Evolutionary conservation across 306 rosid species (phyloP), one percentile per base, ranked within the genome.

Genomic region (Fagus crenata): DNA sequence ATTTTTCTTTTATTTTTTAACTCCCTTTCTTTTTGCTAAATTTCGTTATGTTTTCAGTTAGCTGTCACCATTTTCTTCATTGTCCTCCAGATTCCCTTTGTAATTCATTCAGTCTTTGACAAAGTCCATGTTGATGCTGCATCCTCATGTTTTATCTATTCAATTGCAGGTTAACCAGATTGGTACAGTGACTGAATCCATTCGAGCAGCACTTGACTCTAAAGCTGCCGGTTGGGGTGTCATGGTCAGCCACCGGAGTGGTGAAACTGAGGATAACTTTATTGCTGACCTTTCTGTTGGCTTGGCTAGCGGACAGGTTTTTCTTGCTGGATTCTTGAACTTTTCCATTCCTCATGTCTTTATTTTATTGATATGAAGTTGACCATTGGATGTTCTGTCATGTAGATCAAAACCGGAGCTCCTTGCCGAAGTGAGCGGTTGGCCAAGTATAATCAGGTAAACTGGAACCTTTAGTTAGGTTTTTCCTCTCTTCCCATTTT

Each of bases 221-320:
- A 96, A 96, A 82, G 97, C 98, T 33, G 98, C 99, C 5, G 97
- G 99, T 76, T 96, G 98, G 99, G 98, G 99, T 68, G 98, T 96
- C 81, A 96, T 96, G 99, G 99, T 96, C 77, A 92, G 99, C 87
- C 98, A 96, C 77, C 87, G 98, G 51, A 96, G 99, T 72, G 99
- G 99, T 36, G 99, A 96, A 89, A 96, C 99, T 33, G 98, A 96
- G 80, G 99, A 96, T 80, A 92, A 96, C 87, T 96, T 96, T 84
- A 96, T 96, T 69, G 99, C 99, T 18, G 99, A 96, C 83, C 99
- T 96, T 83, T 90, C 98, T 33, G 97, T 96, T 81, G 99, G 99
- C 69, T 87, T 96, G 90, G 99, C 99, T 60, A 96, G 99, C 74
- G 96, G 99, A 88, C 99, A 92, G 98, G 99, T 92, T 83, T 58